phyloP scores from a whole-genome alignment of 352 stramenopile genomes.

The Phytophthora ramorum region DNA sequence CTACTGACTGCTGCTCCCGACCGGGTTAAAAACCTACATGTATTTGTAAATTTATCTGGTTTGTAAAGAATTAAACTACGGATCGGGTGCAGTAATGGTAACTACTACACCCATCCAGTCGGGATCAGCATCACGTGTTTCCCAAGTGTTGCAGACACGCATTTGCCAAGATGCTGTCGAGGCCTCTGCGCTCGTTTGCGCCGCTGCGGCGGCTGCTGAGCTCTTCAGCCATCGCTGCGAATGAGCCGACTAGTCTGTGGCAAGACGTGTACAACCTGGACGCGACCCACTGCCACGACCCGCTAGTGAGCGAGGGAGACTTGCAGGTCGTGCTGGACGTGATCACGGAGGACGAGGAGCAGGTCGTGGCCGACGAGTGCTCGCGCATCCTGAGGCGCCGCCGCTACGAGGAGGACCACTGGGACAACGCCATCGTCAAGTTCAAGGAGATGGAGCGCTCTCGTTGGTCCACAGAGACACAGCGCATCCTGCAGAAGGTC shows the following conservation, averaged over 20 bases:
- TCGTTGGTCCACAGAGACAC: conserved; percentile 78
- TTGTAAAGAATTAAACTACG: no score
- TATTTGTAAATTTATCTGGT: no score
- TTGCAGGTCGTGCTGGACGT: conserved; percentile 73
- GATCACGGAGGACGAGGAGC: conserved; percentile 79
- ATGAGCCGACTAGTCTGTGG: conserved; percentile 27
- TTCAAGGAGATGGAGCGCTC: conserved; percentile 91
- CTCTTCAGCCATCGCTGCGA: conserved; percentile 10
- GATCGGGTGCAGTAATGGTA: not conserved
- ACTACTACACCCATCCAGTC: not conserved
- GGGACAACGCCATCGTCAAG: conserved; percentile 88
- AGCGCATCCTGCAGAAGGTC: conserved; percentile 68
- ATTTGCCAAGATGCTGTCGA: conserved; percentile 28
- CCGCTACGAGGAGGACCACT: conserved; percentile 85
- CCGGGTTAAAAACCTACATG: no score
- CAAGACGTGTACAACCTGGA: conserved; percentile 56
- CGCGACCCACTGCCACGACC: conserved; percentile 60
- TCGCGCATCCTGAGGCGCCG: conserved; percentile 64
- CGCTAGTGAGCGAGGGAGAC: conserved; percentile 62
- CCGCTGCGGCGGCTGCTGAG: conserved; percentile 22
- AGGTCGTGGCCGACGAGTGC: conserved; percentile 75
- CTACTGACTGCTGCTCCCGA: not conserved
- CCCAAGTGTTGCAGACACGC: conserved; percentile 6
- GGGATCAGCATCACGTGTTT: not conserved
- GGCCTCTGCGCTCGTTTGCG: conserved; percentile 8